These are phyloP conservation scores for Phytophthora europaea DNA, from an alignment of 352 stramenopile genomes.

Conservation along the genomic window DNA sequence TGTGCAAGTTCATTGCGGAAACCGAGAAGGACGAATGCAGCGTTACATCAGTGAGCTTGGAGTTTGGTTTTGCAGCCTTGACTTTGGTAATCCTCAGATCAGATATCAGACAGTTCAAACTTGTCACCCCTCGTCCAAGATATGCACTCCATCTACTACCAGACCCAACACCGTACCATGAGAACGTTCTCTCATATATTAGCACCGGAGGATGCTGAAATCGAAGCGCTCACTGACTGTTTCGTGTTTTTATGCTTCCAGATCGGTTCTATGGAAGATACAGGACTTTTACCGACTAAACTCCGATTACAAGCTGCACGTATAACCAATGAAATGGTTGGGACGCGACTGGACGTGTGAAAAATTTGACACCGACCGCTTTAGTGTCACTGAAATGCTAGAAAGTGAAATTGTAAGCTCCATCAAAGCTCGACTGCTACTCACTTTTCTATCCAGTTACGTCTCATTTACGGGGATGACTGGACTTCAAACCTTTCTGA, in stretches of 20 bases:
- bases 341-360: not conserved
- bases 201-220: not conserved
- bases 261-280: not conserved
- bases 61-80: not conserved
- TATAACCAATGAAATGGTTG: not conserved
- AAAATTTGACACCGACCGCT: not conserved
- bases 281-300: not conserved
- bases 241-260: not conserved
- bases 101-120: not conserved
- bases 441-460: not conserved
- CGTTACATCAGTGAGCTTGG: not conserved
- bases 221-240: not conserved
- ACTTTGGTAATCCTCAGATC: not conserved
- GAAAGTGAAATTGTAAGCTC: too few relatives aligned
- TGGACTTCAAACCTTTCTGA: not conserved
- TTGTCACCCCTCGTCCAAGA: not conserved
- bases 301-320: not conserved
- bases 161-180: too few relatives aligned
- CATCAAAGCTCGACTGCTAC: too few relatives aligned
- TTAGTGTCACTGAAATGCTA: not conserved
- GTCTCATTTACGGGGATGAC: not conserved
- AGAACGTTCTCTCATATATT: not conserved
- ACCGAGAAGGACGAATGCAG: not conserved
- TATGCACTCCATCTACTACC: not conserved
- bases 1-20: not conserved